phyloP scores from a whole-genome alignment of 768 basidiomycete genomes.

The Leccinellum luteum region DNA sequence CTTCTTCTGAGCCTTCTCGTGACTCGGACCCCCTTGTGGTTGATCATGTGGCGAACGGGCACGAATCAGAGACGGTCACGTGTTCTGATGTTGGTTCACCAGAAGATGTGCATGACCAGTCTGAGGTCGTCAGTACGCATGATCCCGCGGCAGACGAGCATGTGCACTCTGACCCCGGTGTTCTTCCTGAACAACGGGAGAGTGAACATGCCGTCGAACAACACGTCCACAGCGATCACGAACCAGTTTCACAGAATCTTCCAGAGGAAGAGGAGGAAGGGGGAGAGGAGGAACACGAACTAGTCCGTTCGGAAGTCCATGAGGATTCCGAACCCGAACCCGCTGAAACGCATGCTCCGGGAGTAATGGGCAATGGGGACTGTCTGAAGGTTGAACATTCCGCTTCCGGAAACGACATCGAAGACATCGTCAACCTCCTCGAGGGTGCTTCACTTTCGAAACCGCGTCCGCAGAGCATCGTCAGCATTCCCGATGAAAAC shows the following conservation, averaged over 20 bases:
- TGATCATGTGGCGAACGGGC: conserved; percentile 27
- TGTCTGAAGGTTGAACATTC: background rate
- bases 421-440: conserved; percentile 65
- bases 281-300: conserved; percentile 5
- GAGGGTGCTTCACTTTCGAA: conserved; percentile 41
- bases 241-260: background rate
- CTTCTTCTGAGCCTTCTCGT: conserved; percentile 23
- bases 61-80: conserved; percentile 16
- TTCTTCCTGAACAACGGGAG: conserved; percentile 12
- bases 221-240: conserved; percentile 1
- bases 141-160: conserved; percentile 9
- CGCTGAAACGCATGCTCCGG: conserved; percentile 9
- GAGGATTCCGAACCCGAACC: conserved; percentile 7
- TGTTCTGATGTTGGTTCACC: conserved; percentile 18
- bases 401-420: conserved; percentile 44
- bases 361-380: conserved; percentile 12
- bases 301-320: conserved; percentile 9
- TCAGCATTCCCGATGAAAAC: conserved; percentile 53
- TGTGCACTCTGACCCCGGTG: conserved; percentile 8
- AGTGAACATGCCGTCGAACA: conserved; percentile 7
- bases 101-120: conserved; percentile 16
- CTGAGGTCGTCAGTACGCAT: conserved; percentile 13
- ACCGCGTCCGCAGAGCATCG: conserved; percentile 41
- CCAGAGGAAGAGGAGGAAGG: conserved; percentile 8
- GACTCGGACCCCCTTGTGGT: conserved; percentile 18